These are phyloP conservation scores for Myxozyma mucilagina DNA, from an alignment of 805 yeast genomes.

Conservation along the genomic window DNA sequence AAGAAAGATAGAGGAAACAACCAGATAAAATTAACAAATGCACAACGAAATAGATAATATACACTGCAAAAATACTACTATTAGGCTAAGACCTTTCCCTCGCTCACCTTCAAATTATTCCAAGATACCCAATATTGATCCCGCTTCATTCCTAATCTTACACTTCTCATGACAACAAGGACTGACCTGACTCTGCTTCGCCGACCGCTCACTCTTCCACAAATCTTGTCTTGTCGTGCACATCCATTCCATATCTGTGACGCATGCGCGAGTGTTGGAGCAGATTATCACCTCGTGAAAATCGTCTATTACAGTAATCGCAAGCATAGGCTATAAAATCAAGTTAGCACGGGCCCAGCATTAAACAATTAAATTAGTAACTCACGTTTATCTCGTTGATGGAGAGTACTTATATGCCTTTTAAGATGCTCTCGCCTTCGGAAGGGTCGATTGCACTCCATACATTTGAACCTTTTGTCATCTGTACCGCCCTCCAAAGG, in stretches of 20 bases:
- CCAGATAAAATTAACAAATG: too few species aligned
- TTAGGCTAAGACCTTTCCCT: too few species aligned
- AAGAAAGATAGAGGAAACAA: too few species aligned
- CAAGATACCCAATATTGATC: not conserved
- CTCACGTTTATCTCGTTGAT: constrained; percentile 61
- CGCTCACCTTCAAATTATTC: too few species aligned
- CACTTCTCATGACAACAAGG: not conserved
- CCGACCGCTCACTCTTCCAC: not conserved
- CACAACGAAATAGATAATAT: too few species aligned
- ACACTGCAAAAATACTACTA: too few species aligned
- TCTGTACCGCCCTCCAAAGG: constrained; percentile 10
- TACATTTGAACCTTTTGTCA: constrained; percentile 52
- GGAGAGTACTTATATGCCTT: constrained; percentile 71
- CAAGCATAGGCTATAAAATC: constrained; percentile 51
- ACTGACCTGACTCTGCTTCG: not conserved
- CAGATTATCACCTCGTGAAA: constrained; percentile 65
- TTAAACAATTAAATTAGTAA: not conserved
- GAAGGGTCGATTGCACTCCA: constrained; percentile 63
- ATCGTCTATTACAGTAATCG: constrained; percentile 59
- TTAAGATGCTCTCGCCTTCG: constrained; percentile 76
- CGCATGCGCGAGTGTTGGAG: constrained; percentile 68
- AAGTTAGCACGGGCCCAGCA: not conserved
- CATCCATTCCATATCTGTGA: constrained; percentile 14
- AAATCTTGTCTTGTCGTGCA: not conserved
- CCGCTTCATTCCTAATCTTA: not conserved